These are phyloP conservation scores for Endothia cerciana DNA, from an alignment of 2,329 filamentous ascomycete species.

Conservation along the genomic window DNA sequence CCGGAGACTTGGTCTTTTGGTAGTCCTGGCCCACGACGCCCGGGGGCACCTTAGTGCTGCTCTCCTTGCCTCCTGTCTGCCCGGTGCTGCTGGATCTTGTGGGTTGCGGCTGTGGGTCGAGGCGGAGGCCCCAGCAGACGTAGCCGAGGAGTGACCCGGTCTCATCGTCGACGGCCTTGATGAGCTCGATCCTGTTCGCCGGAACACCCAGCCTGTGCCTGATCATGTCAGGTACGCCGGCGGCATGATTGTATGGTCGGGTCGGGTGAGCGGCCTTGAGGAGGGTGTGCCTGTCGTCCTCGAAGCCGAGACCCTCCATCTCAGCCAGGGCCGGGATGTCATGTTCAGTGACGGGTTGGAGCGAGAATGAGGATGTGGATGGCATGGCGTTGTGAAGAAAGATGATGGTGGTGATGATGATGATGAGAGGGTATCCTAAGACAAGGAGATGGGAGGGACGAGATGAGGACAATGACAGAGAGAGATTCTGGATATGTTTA, in stretches of 20 bases:
- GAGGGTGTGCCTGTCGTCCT: constrained; percentile 38
- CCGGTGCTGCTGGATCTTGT: not conserved
- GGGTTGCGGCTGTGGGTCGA: constrained; percentile 32
- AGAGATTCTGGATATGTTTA: not conserved
- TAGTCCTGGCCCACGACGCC: not conserved
- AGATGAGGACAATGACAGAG: not conserved
- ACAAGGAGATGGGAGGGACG: not conserved
- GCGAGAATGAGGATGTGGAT: constrained; percentile 15
- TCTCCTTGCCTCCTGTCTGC: not conserved
- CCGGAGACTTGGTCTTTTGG: not conserved
- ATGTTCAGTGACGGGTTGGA: constrained; percentile 16
- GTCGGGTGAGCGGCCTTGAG: constrained; percentile 38
- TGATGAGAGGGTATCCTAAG: not conserved
- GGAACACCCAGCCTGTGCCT: constrained; percentile 32
- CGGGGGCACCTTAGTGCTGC: too few relatives aligned
- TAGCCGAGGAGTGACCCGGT: constrained; percentile 39
- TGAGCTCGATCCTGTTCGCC: constrained; percentile 32
- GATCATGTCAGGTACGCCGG: constrained; percentile 32
- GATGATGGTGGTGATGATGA: not conserved
- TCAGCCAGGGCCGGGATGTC: constrained; percentile 40
- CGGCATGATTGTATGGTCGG: constrained; percentile 37
- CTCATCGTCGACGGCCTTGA: constrained; percentile 40
- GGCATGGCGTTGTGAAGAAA: not conserved
- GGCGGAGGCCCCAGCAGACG: constrained; percentile 40
- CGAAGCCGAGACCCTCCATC: constrained; percentile 40